Evolutionary conservation across 2,329 filamentous ascomycete species (phyloP), one percentile per base, ranked within the genome.

Genomic region (Calonectria multiphialidica): DNA sequence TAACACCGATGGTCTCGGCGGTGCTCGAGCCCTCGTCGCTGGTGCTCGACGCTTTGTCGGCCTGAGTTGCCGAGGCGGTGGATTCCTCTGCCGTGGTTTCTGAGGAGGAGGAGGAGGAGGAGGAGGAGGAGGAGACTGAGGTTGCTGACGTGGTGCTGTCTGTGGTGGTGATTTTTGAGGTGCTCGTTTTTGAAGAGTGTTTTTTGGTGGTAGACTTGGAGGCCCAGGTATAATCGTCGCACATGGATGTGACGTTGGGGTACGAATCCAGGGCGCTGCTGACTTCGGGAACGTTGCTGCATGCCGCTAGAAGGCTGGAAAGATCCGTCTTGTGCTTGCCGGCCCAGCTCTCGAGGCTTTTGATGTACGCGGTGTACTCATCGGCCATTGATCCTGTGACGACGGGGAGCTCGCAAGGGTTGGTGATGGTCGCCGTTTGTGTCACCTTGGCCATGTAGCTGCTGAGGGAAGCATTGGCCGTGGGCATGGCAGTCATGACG

Each of bases 251-350:
- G 23, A 23, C 8, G 2, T 25, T 42, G 21, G 65, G 69, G 0
- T 72, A 12, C 8, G 40, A 35, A 0, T 49, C 74, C 8, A 78
- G n/a, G 9, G 59, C 15, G 16, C 55, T 69, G 21, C 57, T 71
- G 18, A 79, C 33, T 62, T 71, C 77, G 23, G 79, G 78, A 12
- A 81, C 78, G n/a, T 82, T 80, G 66, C 73, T 79, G 68, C 80
- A 82, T 10, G 80, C 80, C 1, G 76, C 67, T 37, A 77, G 30
- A 6, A 82, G 55, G 44, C 73, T 73, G 5, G 71, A 72, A 21
- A 80, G 40, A 1, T 72, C 76, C 2, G 65, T 70, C 33, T 55
- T 69, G 28, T 79, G 71, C 10, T 72, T 74, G 0, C 57, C 47
- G 40, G 78, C 75, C 78, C 79, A 82, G 59, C 75, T 77, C 15